phyloP scores from a whole-genome alignment of 2,329 filamentous ascomycete species.

The Bipolaris sorokiniana region DNA sequence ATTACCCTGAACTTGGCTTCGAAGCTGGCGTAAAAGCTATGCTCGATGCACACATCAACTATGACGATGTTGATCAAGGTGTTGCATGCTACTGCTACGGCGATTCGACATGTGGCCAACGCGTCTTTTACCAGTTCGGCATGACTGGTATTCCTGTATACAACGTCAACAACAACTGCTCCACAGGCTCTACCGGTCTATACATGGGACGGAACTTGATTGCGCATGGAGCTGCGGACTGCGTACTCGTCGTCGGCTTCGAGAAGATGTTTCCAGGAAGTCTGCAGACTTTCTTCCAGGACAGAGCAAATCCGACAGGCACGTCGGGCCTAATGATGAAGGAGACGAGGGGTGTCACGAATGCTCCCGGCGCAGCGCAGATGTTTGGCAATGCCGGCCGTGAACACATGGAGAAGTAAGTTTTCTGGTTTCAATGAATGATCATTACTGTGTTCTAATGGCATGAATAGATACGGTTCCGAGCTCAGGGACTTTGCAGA shows the following conservation, averaged over 20 bases:
- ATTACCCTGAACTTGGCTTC: constrained; percentile 93
- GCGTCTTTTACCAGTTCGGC: constrained; percentile 98
- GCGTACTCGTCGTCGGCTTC: constrained; percentile 89
- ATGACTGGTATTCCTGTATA: constrained; percentile 96
- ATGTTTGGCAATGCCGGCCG: constrained; percentile 93
- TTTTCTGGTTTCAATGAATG: constrained; percentile 1
- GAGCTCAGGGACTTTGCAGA: constrained; percentile 87
- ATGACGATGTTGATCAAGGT: constrained; percentile 94
- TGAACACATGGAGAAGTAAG: constrained; percentile 92
- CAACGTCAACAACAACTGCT: constrained; percentile 99
- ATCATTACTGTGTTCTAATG: constrained; percentile 21
- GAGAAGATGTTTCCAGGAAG: constrained; percentile 98
- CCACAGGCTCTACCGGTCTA: constrained; percentile 89
- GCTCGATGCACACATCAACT: constrained; percentile 84
- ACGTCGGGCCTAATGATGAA: constrained; percentile 80
- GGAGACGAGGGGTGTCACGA: constrained; percentile 78
- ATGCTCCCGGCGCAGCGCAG: constrained; percentile 85
- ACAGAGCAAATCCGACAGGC: constrained; percentile 79
- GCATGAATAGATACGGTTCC: constrained; percentile 73
- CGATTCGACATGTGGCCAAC: constrained; percentile 91
- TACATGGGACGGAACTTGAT: constrained; percentile 83
- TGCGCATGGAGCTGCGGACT: constrained; percentile 80
- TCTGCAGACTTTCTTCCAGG: constrained; percentile 81
- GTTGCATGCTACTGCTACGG: constrained; percentile 99
- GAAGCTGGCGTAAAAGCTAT: constrained; percentile 90